phyloP scores from a whole-genome alignment of 2,329 filamentous ascomycete species.

The Botrytis paeoniae region DNA sequence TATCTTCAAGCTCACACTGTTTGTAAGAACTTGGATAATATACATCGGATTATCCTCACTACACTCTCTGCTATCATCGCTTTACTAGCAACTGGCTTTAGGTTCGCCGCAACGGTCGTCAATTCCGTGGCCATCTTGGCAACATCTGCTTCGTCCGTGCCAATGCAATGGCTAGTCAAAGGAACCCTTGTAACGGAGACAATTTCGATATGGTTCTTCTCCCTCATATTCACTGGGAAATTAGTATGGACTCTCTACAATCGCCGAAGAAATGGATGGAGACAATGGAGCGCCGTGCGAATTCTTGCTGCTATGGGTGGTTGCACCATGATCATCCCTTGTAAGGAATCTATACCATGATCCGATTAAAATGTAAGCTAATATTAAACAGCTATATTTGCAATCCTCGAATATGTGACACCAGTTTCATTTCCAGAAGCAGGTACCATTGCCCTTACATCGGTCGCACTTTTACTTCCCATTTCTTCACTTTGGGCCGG shows the following conservation, averaged over 20 bases:
- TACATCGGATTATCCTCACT: constrained; percentile 47
- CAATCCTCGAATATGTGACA: constrained; percentile 52
- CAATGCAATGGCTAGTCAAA: constrained; percentile 42
- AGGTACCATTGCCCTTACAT: constrained; percentile 52
- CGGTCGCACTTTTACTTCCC: constrained; percentile 61
- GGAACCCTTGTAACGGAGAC: constrained; percentile 51
- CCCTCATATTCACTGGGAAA: constrained; percentile 59
- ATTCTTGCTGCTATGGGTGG: constrained; percentile 66
- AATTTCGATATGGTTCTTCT: constrained; percentile 59
- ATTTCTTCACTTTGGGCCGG: constrained; percentile 64
- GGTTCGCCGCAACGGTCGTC: constrained; percentile 50
- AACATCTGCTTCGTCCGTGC: constrained; percentile 30
- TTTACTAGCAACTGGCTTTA: constrained; percentile 50
- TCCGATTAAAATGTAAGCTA: constrained; percentile 8
- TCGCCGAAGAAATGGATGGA: constrained; percentile 55
- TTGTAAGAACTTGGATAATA: constrained; percentile 44
- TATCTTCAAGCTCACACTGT: constrained; percentile 63
- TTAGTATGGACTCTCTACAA: constrained; percentile 55
- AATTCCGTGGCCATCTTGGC: constrained; percentile 38
- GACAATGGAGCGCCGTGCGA: constrained; percentile 62
- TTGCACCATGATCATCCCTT: constrained; percentile 63
- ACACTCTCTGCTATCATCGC: constrained; percentile 48
- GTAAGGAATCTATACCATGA: constrained; percentile 42
- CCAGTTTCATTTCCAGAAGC: constrained; percentile 49
- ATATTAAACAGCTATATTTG: constrained; percentile 53